A percentile compares a stretch with the other conserved stretches of the same genome.
phyloP scores from a whole-genome alignment of 306 rosid genomes.

The Vigna nakashimae region DNA sequence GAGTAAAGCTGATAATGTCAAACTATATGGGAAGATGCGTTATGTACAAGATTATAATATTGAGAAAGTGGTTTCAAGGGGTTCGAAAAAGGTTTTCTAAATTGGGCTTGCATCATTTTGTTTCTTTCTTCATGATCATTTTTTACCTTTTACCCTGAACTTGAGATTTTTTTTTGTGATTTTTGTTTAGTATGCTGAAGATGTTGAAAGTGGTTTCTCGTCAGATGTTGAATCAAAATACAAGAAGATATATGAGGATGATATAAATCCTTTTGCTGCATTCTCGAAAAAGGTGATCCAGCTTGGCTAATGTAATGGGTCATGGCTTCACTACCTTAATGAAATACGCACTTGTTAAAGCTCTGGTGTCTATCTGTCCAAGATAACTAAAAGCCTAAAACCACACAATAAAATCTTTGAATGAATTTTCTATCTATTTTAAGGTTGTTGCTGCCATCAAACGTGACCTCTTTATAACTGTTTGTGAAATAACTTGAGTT shows the following conservation, averaged over 20 bases:
- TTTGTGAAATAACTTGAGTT: constrained; percentile 34
- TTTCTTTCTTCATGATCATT: constrained; percentile 7
- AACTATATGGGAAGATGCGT: constrained; percentile 96
- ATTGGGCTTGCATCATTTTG: constrained; percentile 17
- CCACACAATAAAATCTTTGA: neutral
- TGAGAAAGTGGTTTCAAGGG: constrained; percentile 95
- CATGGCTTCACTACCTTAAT: constrained; percentile 26
- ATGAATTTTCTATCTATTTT: constrained; percentile 23
- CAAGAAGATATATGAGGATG: constrained; percentile 97
- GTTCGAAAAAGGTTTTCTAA: constrained; percentile 82
- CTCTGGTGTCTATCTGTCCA: constrained; percentile 15
- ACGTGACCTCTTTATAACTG: constrained; percentile 4
- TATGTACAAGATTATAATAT: constrained; percentile 94
- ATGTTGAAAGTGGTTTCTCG: constrained; percentile 92
- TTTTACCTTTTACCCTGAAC: constrained; percentile 2
- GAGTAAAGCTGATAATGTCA: constrained; percentile 93
- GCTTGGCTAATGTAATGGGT: constrained; percentile 36
- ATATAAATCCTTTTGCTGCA: constrained; percentile 98
- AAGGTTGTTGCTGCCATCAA: neutral
- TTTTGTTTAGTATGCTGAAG: constrained; percentile 80
- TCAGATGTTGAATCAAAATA: constrained; percentile 98
- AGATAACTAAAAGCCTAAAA: constrained; percentile 16
- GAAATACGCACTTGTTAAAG: constrained; percentile 17
- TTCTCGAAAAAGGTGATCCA: constrained; percentile 87
- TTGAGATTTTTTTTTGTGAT: constrained; percentile 29